Conservation (phyloP, 768 basidiomycete species). For the Suillus clintonianus region DNA sequence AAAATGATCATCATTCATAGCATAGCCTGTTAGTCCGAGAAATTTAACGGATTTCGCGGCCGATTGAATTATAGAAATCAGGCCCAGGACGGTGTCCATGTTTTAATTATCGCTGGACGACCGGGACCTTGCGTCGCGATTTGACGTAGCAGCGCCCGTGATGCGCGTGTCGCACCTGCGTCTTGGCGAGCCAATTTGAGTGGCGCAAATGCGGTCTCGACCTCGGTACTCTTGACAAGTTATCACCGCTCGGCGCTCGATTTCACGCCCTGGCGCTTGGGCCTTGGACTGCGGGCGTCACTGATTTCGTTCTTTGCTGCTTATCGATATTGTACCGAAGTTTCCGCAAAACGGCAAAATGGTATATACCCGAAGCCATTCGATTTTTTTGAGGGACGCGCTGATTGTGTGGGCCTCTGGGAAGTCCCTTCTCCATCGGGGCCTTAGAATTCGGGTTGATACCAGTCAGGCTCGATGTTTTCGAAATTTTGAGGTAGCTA, state of each 20-base stretch:
- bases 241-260: neutral
- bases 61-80: too few species aligned
- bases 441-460: neutral
- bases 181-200: neutral
- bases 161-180: too few species aligned
- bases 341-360: neutral
- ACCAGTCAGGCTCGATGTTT: neutral
- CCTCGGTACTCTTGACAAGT: neutral
- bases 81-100: too few species aligned
- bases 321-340: neutral
- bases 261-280: neutral
- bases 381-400: neutral
- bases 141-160: too few species aligned
- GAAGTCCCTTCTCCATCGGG: neutral
- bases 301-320: too few species aligned
- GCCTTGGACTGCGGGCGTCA: neutral
- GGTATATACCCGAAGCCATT: neutral
- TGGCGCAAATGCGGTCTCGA: neutral
- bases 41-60: too few species aligned
- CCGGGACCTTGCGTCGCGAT: too few species aligned
- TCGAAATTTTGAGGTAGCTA: neutral
- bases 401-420: neutral
- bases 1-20: too few species aligned
- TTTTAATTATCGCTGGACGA: too few species aligned
- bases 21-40: too few species aligned